Percentiles rank a stretch among this genome's conserved stretches.
Evolutionary conservation across 768 basidiomycete species (phyloP).

Genomic region (Erythrobasidium yunnanense): DNA sequence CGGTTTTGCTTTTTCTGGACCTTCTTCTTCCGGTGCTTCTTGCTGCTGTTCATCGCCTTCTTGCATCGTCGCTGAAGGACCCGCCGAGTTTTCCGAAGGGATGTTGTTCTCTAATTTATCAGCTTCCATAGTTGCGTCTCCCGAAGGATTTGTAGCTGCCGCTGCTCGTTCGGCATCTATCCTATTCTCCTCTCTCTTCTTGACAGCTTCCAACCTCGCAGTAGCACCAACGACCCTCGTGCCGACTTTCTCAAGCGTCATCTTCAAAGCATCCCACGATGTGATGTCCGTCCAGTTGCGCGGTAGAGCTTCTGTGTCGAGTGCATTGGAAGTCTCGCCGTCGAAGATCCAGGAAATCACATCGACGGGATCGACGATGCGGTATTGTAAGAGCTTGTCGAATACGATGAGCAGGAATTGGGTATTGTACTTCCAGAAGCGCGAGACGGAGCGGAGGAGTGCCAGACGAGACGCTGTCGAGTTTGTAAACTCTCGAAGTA

Average conservation of each 20-base stretch:
- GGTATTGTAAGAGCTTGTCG: conserved; percentile 97
- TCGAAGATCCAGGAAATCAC: conserved; percentile 73
- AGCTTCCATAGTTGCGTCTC: too few relatives aligned
- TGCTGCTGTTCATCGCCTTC: too few relatives aligned
- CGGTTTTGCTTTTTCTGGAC: not conserved
- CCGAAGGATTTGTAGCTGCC: not conserved
- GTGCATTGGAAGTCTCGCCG: not conserved
- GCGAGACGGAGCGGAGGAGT: conserved; percentile 48
- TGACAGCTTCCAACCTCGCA: not conserved
- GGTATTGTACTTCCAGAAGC: conserved; percentile 72
- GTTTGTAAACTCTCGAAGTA: conserved; percentile 39
- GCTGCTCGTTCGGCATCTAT: conserved; percentile 20
- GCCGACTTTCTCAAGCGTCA: conserved; percentile 22
- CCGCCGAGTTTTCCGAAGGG: too few relatives aligned
- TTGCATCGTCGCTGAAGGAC: not conserved
- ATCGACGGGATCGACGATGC: conserved; percentile 87
- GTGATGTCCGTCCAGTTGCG: conserved; percentile 17
- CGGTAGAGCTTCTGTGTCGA: not conserved
- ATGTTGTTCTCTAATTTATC: too few relatives aligned
- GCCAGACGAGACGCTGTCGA: conserved; percentile 52
- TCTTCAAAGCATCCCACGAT: not conserved
- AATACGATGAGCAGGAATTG: conserved; percentile 87
- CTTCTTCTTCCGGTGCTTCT: conserved; percentile 10
- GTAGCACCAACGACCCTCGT: conserved; percentile 13
- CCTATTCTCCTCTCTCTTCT: conserved; percentile 17